These are phyloP conservation scores for Yamagishiella unicocca DNA, from an alignment of 139 green algal species.

Conservation along the genomic window DNA sequence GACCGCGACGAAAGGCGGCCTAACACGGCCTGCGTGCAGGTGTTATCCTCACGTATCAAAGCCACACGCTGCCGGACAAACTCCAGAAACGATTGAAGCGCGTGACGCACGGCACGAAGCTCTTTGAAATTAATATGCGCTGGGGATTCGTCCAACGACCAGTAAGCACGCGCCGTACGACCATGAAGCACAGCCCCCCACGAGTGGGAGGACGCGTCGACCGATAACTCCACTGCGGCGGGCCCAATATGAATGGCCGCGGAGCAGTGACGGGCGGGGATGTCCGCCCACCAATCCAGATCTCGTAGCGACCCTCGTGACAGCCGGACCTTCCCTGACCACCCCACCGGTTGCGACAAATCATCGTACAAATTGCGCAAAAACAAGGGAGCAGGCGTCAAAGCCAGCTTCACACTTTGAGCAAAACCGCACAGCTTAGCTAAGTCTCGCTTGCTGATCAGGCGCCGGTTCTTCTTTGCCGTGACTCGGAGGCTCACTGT, in stretches of 20 bases:
- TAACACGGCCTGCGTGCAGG: conserved; percentile 6
- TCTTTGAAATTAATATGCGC: conserved; percentile 27
- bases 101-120: conserved; percentile 1
- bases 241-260: neutral
- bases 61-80: neutral
- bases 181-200: conserved; percentile 21
- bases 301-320: neutral
- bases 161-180: neutral
- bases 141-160: neutral
- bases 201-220: neutral
- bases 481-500: neutral
- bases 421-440: conserved; percentile 22
- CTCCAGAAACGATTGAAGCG: conserved; percentile 11
- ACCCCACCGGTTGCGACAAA: neutral
- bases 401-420: no score
- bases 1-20: neutral
- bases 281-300: conserved; percentile 3
- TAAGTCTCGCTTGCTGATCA: neutral
- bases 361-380: conserved; percentile 23
- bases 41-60: conserved; percentile 8
- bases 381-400: neutral
- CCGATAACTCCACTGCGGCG: neutral
- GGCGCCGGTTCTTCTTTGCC: neutral
- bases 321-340: neutral
- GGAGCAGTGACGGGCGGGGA: neutral